Base-by-base conservation (phyloP, 2,329 filamentous ascomycete genomes). In the Alternaria burnsii region DNA sequence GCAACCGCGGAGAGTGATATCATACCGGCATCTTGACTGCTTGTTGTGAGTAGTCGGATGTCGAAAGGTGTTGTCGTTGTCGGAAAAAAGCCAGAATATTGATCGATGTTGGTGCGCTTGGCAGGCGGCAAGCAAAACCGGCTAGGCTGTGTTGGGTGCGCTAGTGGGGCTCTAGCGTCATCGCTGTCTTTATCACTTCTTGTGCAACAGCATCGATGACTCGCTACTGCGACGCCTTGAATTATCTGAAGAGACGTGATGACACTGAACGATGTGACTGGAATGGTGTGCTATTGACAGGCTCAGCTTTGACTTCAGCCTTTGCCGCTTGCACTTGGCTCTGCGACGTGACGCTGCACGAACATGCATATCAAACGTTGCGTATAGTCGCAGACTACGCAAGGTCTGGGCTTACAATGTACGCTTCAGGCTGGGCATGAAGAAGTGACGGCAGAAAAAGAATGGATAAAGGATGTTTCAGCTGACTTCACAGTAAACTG, bases 21-120 rank as follows among this genome's bases (percentile, higher is more conserved):
- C 75, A 61, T 78, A 78, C 76, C 75, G 76, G 76, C 76, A 78
- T 78, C 70, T 70, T 78, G 76, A 75, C 72, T 73, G 70, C 67
- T 73, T 70, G 68, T 65, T 55, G 70, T 62, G 51, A 62, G 64
- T 68, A 68, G 74, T 73, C 72, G 70, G 70, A 76, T 75, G 73
- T 74, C 71, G 72, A 72, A 50, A 65, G 61, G 54, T 59, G 68
- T 68, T 72, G 71, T 74, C 70, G 73, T 68, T 70, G 67, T 62
- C 54, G 60, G 64, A 38, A 54, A 52, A 42, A 59, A 44, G 46
- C 30, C 24, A 32, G 53, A 65, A 55, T 50, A 53, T 58, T 52
- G 56, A 55, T 42, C 58, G 50, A 36, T 46, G 52, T 41, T 57
- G 56, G 57, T 57, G 61, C 48, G 58, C 38, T 52, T 50, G 46